Conservation (phyloP, 2,329 filamentous ascomycete species). For the Alternaria ethzedia region DNA sequence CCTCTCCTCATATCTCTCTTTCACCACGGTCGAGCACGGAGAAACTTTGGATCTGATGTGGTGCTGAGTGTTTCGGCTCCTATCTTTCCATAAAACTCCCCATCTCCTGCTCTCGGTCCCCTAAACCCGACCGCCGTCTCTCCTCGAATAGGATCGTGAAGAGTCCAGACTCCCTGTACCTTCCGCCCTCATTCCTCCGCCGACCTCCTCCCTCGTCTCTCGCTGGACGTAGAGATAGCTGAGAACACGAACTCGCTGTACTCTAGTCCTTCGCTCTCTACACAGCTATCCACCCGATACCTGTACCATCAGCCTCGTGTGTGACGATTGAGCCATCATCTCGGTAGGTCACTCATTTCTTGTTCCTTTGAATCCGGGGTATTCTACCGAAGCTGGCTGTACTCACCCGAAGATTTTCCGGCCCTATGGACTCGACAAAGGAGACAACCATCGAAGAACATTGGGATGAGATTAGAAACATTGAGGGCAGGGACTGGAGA, state of each 20-base stretch:
- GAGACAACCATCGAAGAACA: background rate
- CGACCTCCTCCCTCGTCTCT: conserved; percentile 27
- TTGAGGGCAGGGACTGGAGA: background rate
- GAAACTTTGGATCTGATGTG: conserved; percentile 46
- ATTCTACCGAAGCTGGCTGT: background rate
- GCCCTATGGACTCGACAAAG: background rate
- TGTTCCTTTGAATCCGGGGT: conserved; percentile 13
- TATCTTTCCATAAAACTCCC: conserved; percentile 45
- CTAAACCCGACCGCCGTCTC: conserved; percentile 45
- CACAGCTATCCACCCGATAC: conserved; percentile 39
- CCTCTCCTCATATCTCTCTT: conserved; percentile 37
- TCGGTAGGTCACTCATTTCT: conserved; percentile 34
- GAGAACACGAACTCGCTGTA: conserved; percentile 31
- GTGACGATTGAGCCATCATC: conserved; percentile 19
- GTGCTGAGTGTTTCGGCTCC: conserved; percentile 44
- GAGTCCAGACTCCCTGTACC: conserved; percentile 41
- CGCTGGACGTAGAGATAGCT: conserved; percentile 41
- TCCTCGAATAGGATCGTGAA: conserved; percentile 43
- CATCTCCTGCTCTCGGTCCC: conserved; percentile 45
- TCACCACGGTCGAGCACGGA: conserved; percentile 48
- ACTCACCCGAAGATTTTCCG: background rate
- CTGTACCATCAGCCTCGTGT: conserved; percentile 38
- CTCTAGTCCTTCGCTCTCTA: conserved; percentile 50
- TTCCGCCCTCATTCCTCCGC: conserved; percentile 28
- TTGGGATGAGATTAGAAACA: background rate